These are phyloP conservation scores for Gamsiella multidivaricata DNA, from an alignment of 192 early-diverging fungal genomes.

Conservation along the genomic window DNA sequence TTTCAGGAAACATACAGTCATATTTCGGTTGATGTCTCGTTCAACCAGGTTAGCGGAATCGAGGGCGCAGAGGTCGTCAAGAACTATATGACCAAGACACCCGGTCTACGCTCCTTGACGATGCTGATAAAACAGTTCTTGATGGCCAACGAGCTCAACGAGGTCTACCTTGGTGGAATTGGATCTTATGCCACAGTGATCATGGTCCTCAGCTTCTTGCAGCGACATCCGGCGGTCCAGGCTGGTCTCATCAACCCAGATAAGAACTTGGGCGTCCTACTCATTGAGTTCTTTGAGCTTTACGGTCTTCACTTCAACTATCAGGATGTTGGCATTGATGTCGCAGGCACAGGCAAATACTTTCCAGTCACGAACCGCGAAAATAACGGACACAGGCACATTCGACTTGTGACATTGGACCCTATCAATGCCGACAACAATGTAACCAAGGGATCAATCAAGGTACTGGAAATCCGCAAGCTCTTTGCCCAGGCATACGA, in stretches of 20 bases:
- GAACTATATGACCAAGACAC: slow-evolving; percentile 65
- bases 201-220: slow-evolving; percentile 84
- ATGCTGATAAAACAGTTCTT: slow-evolving; percentile 91
- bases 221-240: slow-evolving; percentile 84
- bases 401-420: slow-evolving; percentile 17
- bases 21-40: slow-evolving; percentile 83
- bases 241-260: slow-evolving; percentile 68
- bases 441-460: not conserved
- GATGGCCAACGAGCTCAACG: slow-evolving; percentile 78
- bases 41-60: slow-evolving; percentile 80
- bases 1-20: slow-evolving; percentile 77
- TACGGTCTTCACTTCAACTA: slow-evolving; percentile 89
- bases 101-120: slow-evolving; percentile 77
- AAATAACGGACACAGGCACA: not conserved
- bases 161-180: slow-evolving; percentile 91
- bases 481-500: not conserved
- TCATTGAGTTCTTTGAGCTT: slow-evolving; percentile 94
- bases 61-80: slow-evolving; percentile 69
- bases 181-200: slow-evolving; percentile 86
- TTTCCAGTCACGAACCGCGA: slow-evolving; percentile 2
- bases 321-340: slow-evolving; percentile 70
- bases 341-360: slow-evolving; percentile 58
- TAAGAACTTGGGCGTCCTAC: slow-evolving; percentile 87
- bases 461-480: not conserved
- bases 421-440: slow-evolving; percentile 23